Conservation (phyloP, 441 rosid species). For the Arabidopsis lyrata region DNA sequence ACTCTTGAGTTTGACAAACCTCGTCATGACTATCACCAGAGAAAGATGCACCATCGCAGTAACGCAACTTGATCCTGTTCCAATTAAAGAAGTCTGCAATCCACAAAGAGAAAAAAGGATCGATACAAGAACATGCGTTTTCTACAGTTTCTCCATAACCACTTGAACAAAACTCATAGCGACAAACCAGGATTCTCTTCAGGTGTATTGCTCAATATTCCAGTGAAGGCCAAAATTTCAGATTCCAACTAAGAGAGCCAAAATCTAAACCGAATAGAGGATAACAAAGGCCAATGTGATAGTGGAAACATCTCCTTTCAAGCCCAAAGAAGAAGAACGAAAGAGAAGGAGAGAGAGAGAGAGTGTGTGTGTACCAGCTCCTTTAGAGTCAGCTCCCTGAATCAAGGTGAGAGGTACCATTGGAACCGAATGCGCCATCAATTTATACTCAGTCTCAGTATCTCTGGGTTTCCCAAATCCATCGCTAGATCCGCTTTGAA, state of each 20-base stretch:
- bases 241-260: background rate
- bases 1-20: slow-evolving; percentile 41
- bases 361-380: slow-evolving; percentile 64
- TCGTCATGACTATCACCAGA: slow-evolving; percentile 59
- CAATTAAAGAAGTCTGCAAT: slow-evolving; percentile 66
- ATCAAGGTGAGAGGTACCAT: slow-evolving; percentile 60
- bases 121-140: background rate
- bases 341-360: background rate
- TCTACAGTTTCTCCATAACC: background rate
- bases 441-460: slow-evolving; percentile 18
- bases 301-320: slow-evolving; percentile 41
- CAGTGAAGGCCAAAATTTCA: slow-evolving; percentile 50
- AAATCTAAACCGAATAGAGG: slow-evolving; percentile 5
- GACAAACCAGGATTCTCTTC: slow-evolving; percentile 62
- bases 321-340: background rate
- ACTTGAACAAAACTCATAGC: slow-evolving; percentile 6
- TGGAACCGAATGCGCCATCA: slow-evolving; percentile 29
- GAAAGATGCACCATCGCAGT: slow-evolving; percentile 79
- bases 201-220: slow-evolving; percentile 59
- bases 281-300: background rate
- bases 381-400: slow-evolving; percentile 60
- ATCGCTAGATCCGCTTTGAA: slow-evolving; percentile 29
- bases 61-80: slow-evolving; percentile 70
- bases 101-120: slow-evolving; percentile 11
- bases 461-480: slow-evolving; percentile 27